Percentiles rank a stretch among this genome's conserved stretches.
phyloP scores from a whole-genome alignment of 495 filamentous ascomycete species.

The Neurospora sp. region DNA sequence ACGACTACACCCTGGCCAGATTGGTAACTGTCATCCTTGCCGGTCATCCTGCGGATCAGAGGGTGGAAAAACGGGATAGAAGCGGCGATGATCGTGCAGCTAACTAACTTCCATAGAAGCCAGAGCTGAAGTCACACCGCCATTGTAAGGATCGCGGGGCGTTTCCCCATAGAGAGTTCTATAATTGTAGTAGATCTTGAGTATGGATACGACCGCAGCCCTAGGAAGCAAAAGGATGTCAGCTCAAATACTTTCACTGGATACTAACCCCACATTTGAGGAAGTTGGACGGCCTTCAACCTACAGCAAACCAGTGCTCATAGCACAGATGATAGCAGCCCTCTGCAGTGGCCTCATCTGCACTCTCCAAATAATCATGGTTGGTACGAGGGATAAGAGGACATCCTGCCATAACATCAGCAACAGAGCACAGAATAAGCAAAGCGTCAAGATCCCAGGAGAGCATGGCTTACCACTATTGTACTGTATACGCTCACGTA shows the following conservation, averaged over 20 bases:
- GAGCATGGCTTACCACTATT: too few relatives aligned
- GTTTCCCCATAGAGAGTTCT: neutral
- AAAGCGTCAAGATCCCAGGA: too few relatives aligned
- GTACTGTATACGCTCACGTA: too few relatives aligned
- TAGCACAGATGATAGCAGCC: too few relatives aligned
- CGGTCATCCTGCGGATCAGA: neutral
- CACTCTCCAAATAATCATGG: too few relatives aligned
- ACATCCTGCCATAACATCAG: too few relatives aligned
- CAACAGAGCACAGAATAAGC: too few relatives aligned
- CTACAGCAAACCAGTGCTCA: too few relatives aligned
- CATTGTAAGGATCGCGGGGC: neutral
- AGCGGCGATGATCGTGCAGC: neutral
- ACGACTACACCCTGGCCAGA: neutral
- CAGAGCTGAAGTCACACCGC: neutral
- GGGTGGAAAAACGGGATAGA: neutral
- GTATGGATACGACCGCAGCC: neutral
- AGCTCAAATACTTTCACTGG: neutral
- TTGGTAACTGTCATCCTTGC: neutral
- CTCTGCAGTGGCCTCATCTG: too few relatives aligned
- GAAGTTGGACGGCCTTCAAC: too few relatives aligned
- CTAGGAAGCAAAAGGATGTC: neutral
- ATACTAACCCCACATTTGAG: neutral
- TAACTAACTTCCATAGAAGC: neutral
- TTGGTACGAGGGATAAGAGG: too few relatives aligned
- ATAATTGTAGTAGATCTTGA: neutral